These are phyloP conservation scores for Linnemannia exigua DNA, from an alignment of 192 early-diverging fungal genomes.

Conservation along the genomic window DNA sequence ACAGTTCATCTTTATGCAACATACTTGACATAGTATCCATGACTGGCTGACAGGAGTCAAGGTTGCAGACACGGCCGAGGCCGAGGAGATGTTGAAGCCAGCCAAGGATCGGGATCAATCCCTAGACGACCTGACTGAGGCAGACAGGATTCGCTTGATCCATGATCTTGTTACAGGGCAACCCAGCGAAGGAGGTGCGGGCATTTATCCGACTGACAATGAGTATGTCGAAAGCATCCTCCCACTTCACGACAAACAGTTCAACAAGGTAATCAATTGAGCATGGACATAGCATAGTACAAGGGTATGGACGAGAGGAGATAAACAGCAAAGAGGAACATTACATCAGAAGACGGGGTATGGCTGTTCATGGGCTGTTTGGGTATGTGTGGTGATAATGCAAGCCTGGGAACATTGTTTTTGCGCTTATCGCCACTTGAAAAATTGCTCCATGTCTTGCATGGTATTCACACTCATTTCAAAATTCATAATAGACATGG, in stretches of 20 bases:
- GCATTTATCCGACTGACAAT: conserved; percentile 63
- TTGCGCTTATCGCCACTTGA: conserved; percentile 13
- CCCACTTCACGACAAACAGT: conserved; percentile 82
- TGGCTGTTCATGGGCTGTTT: too few relatives aligned
- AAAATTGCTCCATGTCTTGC: background rate
- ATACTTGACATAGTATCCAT: conserved; percentile 60
- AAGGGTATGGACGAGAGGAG: background rate
- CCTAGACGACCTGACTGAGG: conserved; percentile 53
- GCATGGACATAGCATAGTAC: background rate
- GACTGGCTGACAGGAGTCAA: conserved; percentile 82
- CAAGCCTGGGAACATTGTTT: conserved; percentile 21
- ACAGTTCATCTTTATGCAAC: background rate
- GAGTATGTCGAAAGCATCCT: conserved; percentile 76
- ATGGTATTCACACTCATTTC: background rate
- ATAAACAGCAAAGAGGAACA: background rate
- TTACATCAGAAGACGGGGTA: too few relatives aligned
- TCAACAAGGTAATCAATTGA: conserved; percentile 71
- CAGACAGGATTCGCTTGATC: conserved; percentile 73
- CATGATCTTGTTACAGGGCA: conserved; percentile 72
- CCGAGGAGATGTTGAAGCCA: conserved; percentile 17
- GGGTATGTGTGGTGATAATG: background rate
- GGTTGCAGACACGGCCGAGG: conserved; percentile 52
- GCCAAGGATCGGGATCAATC: conserved; percentile 30
- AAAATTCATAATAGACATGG: conserved; percentile 69
- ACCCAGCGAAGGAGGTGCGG: conserved; percentile 71